Percentiles rank a stretch among this genome's conserved stretches.
Evolutionary conservation across 768 basidiomycete species (phyloP).

Genomic region (Amanita pallidorosea): DNA sequence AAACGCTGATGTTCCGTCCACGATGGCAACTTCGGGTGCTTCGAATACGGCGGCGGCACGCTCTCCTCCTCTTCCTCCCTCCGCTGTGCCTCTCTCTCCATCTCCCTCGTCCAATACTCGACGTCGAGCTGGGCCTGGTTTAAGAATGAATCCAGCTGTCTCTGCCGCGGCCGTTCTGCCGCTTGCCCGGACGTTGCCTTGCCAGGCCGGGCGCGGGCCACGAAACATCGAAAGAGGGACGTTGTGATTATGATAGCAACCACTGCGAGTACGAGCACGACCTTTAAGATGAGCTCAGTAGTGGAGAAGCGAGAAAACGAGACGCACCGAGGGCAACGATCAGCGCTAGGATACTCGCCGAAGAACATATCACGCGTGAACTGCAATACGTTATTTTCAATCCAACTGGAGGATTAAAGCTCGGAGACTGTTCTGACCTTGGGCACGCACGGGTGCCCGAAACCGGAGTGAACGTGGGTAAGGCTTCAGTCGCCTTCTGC

Average conservation of each 20-base stretch:
- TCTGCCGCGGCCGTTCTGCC: neutral
- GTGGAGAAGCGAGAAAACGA: neutral
- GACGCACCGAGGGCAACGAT: neutral
- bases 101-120: neutral
- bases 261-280: neutral
- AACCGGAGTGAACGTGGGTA: neutral
- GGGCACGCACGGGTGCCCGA: neutral
- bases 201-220: neutral
- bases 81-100: neutral
- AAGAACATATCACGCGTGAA: neutral
- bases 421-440: neutral
- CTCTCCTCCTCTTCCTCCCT: neutral
- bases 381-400: neutral
- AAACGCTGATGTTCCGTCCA: neutral
- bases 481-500: neutral
- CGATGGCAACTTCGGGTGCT: neutral
- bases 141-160: neutral
- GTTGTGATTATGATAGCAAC: neutral
- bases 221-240: neutral
- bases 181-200: neutral
- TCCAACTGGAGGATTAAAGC: neutral
- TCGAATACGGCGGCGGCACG: conserved; percentile 1
- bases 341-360: neutral
- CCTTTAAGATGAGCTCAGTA: too few relatives aligned
- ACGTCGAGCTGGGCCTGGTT: neutral